Evolutionary conservation across 1,284 basidiomycete species (phyloP).

Genomic region (Cutaneotrichosporon cavernicola): DNA sequence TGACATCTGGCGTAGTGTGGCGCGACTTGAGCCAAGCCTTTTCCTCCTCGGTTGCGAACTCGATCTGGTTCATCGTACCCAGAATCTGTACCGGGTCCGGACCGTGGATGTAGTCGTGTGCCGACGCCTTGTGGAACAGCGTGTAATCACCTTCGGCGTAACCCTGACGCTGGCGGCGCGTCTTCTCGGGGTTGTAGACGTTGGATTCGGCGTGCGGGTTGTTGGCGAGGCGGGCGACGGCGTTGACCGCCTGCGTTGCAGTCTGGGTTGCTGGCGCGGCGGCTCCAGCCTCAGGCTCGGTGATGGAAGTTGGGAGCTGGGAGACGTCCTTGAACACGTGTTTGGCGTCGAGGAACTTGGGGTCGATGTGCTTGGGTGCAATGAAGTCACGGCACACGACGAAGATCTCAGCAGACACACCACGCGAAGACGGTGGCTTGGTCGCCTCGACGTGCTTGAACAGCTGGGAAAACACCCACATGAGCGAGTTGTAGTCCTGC

Average conservation of each 20-base stretch:
- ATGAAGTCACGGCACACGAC: conserved; percentile 96
- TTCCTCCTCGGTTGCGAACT: conserved; percentile 80
- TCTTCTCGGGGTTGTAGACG: conserved; percentile 97
- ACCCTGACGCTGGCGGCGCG: conserved; percentile 86
- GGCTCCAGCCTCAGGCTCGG: conserved; percentile 18
- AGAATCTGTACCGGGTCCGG: conserved; percentile 76
- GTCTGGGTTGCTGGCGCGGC: conserved; percentile 33
- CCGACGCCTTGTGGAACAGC: conserved; percentile 74
- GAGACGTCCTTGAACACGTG: conserved; percentile 95
- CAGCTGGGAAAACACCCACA: conserved; percentile 98
- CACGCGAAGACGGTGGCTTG: conserved; percentile 96
- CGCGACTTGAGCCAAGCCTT: conserved; percentile 74
- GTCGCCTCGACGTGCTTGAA: conserved; percentile 97
- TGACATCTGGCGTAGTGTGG: conserved; percentile 75
- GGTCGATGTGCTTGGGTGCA: conserved; percentile 93
- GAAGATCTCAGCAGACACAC: conserved; percentile 99
- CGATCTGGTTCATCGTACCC: conserved; percentile 79
- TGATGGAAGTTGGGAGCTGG: conserved; percentile 54
- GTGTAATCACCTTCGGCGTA: conserved; percentile 95
- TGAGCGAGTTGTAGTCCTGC: conserved; percentile 96
- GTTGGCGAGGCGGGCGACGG: conserved; percentile 36
- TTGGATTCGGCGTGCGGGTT: conserved; percentile 64
- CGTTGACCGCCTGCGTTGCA: conserved; percentile 40
- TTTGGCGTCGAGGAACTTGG: conserved; percentile 95
- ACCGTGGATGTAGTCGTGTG: conserved; percentile 69